Evolutionary conservation across 257 asterid species (phyloP).

Genomic region (Solanum neorickii): DNA sequence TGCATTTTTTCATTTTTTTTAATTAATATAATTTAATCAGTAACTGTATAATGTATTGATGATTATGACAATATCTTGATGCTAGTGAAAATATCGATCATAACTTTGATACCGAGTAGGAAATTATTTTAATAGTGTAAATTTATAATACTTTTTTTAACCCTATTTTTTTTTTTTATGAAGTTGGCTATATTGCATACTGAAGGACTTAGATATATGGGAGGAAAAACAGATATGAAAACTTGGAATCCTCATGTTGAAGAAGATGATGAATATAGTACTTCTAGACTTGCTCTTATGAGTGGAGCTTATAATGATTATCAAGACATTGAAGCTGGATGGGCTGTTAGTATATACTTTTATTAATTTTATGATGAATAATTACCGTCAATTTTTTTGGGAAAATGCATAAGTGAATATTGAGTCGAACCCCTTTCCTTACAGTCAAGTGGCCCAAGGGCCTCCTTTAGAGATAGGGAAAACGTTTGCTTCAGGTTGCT

Average conservation of each 20-base stretch:
- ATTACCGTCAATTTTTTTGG: too few relatives aligned
- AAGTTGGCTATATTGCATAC: conserved; percentile 45
- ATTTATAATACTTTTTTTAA: not conserved
- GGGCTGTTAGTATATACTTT: conserved; percentile 39
- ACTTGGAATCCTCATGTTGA: conserved; percentile 52
- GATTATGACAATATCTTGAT: not conserved
- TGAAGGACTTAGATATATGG: conserved; percentile 43
- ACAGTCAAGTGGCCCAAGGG: too few relatives aligned
- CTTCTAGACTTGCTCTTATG: conserved; percentile 38
- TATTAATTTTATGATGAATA: not conserved
- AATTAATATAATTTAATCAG: not conserved
- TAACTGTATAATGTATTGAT: not conserved
- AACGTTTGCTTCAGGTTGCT: too few relatives aligned
- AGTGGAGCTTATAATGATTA: conserved; percentile 27
- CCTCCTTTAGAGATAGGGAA: too few relatives aligned
- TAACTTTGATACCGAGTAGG: not conserved
- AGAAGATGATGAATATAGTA: conserved; percentile 50
- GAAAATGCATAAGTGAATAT: too few relatives aligned
- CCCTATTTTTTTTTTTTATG: not conserved
- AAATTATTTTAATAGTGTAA: not conserved
- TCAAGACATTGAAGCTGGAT: conserved; percentile 51
- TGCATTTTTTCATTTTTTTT: too few relatives aligned
- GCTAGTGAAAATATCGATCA: not conserved
- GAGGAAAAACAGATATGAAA: conserved; percentile 53
- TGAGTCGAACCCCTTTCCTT: too few relatives aligned